phyloP scores from a whole-genome alignment of 768 basidiomycete genomes.

The Mrakia blollopis region DNA sequence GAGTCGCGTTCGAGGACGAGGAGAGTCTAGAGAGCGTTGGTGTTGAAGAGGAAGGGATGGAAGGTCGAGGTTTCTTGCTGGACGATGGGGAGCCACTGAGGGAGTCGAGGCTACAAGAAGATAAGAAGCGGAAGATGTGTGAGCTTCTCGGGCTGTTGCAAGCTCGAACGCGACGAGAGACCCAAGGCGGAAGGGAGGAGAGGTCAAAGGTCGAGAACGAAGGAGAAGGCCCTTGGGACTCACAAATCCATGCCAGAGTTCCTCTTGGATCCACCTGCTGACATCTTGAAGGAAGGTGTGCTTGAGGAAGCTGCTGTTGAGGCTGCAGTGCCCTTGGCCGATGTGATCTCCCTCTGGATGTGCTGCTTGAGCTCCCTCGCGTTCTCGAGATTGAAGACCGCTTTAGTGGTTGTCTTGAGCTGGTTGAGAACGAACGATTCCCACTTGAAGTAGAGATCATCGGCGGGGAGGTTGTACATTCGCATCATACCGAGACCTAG shows the following conservation, averaged over 20 bases:
- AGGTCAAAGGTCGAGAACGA: neutral
- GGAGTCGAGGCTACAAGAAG: conserved; percentile 2
- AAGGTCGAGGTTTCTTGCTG: conserved; percentile 22
- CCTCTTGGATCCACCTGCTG: neutral
- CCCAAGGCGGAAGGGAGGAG: neutral
- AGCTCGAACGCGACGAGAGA: neutral
- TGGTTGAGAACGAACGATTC: conserved; percentile 46
- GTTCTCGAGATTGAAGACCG: conserved; percentile 40
- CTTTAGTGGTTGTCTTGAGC: conserved; percentile 15
- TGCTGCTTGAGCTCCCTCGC: conserved; percentile 43
- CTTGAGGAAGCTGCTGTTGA: neutral
- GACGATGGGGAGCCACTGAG: conserved; percentile 18
- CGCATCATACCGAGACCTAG: conserved; percentile 48
- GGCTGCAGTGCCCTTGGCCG: conserved; percentile 27
- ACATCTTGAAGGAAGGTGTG: neutral
- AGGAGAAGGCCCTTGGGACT: neutral
- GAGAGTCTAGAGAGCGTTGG: neutral
- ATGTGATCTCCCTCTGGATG: conserved; percentile 39
- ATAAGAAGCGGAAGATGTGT: neutral
- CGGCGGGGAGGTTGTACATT: conserved; percentile 45
- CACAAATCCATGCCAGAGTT: conserved; percentile 14
- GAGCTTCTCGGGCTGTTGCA: neutral
- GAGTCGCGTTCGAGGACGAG: neutral
- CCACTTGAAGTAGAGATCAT: conserved; percentile 49
- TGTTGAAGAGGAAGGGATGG: neutral